Conservation (phyloP, 2,329 filamentous ascomycete genomes). For the Fusarium continuum region DNA sequence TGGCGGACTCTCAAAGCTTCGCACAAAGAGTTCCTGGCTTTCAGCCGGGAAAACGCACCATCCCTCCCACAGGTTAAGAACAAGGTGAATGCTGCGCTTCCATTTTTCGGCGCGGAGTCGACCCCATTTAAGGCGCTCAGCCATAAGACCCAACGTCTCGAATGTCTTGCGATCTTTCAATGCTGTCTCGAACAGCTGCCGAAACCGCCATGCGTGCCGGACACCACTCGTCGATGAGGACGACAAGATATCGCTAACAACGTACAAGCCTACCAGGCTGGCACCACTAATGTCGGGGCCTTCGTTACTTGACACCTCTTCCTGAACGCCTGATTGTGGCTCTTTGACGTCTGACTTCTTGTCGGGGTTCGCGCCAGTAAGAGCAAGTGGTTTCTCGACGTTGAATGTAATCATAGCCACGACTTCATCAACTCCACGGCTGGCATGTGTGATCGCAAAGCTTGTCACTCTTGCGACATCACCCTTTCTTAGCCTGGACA, state of each 20-base stretch:
- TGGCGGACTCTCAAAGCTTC: conserved; percentile 77
- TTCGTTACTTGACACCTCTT: conserved; percentile 53
- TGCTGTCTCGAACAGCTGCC: conserved; percentile 79
- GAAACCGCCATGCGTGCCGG: conserved; percentile 86
- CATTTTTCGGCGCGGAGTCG: conserved; percentile 84
- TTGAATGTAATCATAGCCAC: conserved; percentile 90
- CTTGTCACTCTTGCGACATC: conserved; percentile 87
- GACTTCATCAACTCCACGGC: conserved; percentile 85
- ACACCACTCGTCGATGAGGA: conserved; percentile 80
- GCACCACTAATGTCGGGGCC: conserved; percentile 72
- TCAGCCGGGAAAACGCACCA: conserved; percentile 79
- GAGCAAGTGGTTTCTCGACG: conserved; percentile 77
- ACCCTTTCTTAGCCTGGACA: conserved; percentile 79
- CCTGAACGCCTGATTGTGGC: conserved; percentile 43
- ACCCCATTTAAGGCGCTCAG: conserved; percentile 80
- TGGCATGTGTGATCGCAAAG: conserved; percentile 90
- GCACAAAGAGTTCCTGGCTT: conserved; percentile 75
- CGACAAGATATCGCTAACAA: conserved; percentile 80
- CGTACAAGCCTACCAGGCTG: conserved; percentile 82
- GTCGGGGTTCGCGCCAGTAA: conserved; percentile 74
- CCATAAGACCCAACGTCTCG: conserved; percentile 76
- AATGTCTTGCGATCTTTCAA: conserved; percentile 76
- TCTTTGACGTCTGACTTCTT: conserved; percentile 52
- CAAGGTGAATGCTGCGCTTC: conserved; percentile 76
- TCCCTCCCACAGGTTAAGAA: conserved; percentile 76